Evolutionary conservation across 306 rosid species (phyloP).

Genomic region (Hippophae tibetana): DNA sequence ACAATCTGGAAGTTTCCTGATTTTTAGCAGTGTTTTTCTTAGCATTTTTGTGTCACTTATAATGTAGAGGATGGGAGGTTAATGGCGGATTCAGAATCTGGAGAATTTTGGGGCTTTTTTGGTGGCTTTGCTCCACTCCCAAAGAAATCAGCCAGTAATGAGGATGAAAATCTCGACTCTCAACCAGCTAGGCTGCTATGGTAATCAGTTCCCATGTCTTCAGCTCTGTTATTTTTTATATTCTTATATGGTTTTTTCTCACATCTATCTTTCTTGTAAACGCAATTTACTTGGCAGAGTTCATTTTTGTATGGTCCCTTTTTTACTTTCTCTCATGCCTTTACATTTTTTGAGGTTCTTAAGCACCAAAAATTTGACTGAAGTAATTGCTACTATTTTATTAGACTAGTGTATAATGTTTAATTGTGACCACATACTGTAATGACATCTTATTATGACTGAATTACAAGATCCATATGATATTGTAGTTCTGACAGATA

Average conservation of each 20-base stretch:
- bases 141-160: conserved; percentile 51
- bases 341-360: background rate
- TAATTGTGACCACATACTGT: background rate
- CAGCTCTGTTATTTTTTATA: conserved; percentile 7
- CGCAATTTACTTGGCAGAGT: no score
- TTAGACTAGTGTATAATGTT: background rate
- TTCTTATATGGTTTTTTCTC: conserved; percentile 4
- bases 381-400: background rate
- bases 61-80: conserved; percentile 88
- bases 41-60: conserved; percentile 24
- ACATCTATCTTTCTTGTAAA: conserved; percentile 2
- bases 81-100: conserved; percentile 93
- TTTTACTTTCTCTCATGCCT: no score
- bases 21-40: conserved; percentile 20
- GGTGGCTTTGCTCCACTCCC: conserved; percentile 99
- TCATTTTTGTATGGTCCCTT: no score
- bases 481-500: conserved; percentile 13
- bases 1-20: conserved; percentile 6
- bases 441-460: background rate
- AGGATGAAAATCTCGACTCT: conserved; percentile 48
- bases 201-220: conserved; percentile 41
- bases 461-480: conserved; percentile 10
- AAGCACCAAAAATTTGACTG: background rate
- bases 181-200: conserved; percentile 57
- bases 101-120: conserved; percentile 94